Base-by-base conservation (phyloP, 257 asterid species). In the Lavandula angustifolia region DNA sequence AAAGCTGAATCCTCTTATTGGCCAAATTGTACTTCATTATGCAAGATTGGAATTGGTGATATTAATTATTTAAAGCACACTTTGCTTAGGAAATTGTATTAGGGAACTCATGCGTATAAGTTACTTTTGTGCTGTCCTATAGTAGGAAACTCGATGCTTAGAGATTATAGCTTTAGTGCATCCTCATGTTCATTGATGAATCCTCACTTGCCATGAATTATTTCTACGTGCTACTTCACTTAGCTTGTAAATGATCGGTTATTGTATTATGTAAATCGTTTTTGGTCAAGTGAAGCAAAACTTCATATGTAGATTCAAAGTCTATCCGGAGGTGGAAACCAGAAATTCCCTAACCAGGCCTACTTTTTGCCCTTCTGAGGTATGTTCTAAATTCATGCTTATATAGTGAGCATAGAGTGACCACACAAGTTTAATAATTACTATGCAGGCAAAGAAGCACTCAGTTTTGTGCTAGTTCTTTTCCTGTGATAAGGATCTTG, bases 291-390 rank as follows among this genome's bases (percentile, higher is more conserved):
- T 73, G 63, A 83, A 56, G 41, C 60, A 60, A 58, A 49, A 18
- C 8, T 53, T 68, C n/a, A 11, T 69, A 3, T 72, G 80, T 70
- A 94, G 99, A 78, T 85, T 94, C 81, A 87, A 84, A 80, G 90
- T 90, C 67, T 81, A 77, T 68, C 99, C 99, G 8, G 97, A 87
- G 84, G 99, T 94, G 81, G 99, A 94, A 84, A 88, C 85, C 65
- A 76, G 89, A 69, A 85, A 87, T 75, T 71, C 95, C 29, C 60
- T 80, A 60, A 84, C 94, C 58, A 81, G 79, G 59, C 99, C 99
- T 5, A 81, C 87, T 48, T 78, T 57, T 74, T 94, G 99, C 66
- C 96, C 94, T 71, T 94, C 97, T 58, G 80, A 90, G 97, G 99
- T 86, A 46, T 68, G 77, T 72, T 72, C 46, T 66, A 54, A 41